Percentiles rank a stretch among this genome's conserved stretches.
Conservation (phyloP, 192 early-diverging fungal genomes). For the Mortierella alpina region DNA sequence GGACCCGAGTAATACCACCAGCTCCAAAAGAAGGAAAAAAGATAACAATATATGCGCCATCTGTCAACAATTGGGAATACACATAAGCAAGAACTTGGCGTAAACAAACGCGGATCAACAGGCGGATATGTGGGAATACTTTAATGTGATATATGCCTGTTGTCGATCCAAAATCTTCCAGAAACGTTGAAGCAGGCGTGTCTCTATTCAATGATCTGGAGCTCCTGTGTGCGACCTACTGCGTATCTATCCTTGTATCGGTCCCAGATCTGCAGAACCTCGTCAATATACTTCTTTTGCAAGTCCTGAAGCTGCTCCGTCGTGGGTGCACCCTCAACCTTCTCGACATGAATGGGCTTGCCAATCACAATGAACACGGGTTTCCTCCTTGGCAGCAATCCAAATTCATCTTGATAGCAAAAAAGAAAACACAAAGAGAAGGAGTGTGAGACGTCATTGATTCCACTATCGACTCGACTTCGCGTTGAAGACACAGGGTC, state of each 20-base stretch:
- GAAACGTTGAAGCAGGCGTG: background rate
- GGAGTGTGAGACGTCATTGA: background rate
- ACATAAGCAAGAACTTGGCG: background rate
- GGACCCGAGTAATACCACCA: constrained; percentile 51
- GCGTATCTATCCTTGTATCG: constrained; percentile 80
- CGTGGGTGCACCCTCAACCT: constrained; percentile 65
- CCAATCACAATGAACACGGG: constrained; percentile 64
- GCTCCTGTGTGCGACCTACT: constrained; percentile 69
- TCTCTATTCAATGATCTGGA: constrained; percentile 72
- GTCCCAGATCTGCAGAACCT: constrained; percentile 70
- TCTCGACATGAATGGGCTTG: constrained; percentile 69
- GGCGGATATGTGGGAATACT: background rate
- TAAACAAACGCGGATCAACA: background rate
- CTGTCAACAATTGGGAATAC: too few relatives aligned
- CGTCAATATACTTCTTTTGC: constrained; percentile 78
- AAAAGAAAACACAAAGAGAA: constrained; percentile 1
- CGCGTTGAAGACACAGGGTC: background rate
- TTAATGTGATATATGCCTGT: background rate
- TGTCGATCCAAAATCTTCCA: too few relatives aligned
- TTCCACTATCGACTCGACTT: background rate
- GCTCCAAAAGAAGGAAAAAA: constrained; percentile 5
- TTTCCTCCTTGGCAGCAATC: constrained; percentile 62
- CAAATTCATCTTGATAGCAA: constrained; percentile 60
- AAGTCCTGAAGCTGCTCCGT: constrained; percentile 67
- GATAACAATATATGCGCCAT: background rate